A percentile compares a stretch with the other conserved stretches of the same genome.
Conservation (phyloP, 306 rosid genomes). For the Alnus rubra region DNA sequence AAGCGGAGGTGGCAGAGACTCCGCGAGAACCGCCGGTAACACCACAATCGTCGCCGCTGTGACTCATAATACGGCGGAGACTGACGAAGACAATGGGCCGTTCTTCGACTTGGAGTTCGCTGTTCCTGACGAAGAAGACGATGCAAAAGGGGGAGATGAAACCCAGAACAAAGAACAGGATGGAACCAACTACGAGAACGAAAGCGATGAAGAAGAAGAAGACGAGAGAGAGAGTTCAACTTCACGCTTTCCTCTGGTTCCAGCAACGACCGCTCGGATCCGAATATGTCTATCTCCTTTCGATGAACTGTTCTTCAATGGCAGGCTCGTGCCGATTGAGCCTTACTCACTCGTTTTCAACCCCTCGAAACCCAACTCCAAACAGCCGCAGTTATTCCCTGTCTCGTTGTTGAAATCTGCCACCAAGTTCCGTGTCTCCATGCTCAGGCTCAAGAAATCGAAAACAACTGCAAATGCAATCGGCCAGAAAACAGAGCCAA, state of each 20-base stretch:
- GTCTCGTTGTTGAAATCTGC: slow-evolving; percentile 79
- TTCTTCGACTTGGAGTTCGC: slow-evolving; percentile 90
- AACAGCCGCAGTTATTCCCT: slow-evolving; percentile 51
- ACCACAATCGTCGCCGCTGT: slow-evolving; percentile 49
- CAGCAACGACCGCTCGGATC: slow-evolving; percentile 57
- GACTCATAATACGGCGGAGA: slow-evolving; percentile 21
- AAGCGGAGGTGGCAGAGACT: not conserved
- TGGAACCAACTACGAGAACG: slow-evolving; percentile 8
- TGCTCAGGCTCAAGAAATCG: slow-evolving; percentile 68
- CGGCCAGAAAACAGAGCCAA: slow-evolving; percentile 35
- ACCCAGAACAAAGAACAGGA: slow-evolving; percentile 4
- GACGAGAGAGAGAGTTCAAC: slow-evolving; percentile 65
- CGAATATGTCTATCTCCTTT: slow-evolving; percentile 73
- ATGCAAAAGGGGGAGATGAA: slow-evolving; percentile 22
- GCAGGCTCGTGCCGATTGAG: slow-evolving; percentile 68
- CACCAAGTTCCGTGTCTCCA: slow-evolving; percentile 79
- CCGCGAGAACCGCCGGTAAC: not conserved
- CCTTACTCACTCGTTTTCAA: slow-evolving; percentile 40
- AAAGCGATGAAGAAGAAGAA: slow-evolving; percentile 29
- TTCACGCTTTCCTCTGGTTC: slow-evolving; percentile 74
- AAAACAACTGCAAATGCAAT: slow-evolving; percentile 37
- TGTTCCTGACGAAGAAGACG: slow-evolving; percentile 58
- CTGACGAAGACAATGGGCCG: slow-evolving; percentile 64
- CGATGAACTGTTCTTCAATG: slow-evolving; percentile 70
- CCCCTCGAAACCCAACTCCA: slow-evolving; percentile 57